These are phyloP conservation scores for Fusarium sp. DNA, from an alignment of 2,329 filamentous ascomycete genomes.

Conservation along the genomic window DNA sequence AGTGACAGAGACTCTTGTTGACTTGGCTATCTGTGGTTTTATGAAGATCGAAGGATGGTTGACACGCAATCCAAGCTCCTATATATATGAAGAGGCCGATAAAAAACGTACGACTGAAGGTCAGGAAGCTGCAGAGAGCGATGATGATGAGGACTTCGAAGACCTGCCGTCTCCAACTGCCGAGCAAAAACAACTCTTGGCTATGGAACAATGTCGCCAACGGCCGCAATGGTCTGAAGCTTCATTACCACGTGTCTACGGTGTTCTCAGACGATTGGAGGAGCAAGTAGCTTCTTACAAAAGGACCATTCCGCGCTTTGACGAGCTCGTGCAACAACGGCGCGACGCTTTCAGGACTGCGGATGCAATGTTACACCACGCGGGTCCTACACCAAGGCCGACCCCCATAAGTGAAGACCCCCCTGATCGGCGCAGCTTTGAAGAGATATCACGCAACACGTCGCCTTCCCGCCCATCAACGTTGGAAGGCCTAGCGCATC, in stretches of 20 bases:
- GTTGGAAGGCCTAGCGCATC: slow-evolving; percentile 71
- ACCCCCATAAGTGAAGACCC: slow-evolving; percentile 50
- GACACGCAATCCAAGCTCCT: slow-evolving; percentile 74
- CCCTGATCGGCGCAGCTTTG: slow-evolving; percentile 57
- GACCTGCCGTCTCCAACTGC: slow-evolving; percentile 25
- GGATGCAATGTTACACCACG: slow-evolving; percentile 58
- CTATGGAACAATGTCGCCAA: slow-evolving; percentile 63
- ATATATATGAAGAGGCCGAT: slow-evolving; percentile 60
- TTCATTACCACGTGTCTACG: slow-evolving; percentile 65
- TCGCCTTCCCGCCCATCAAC: slow-evolving; percentile 66
- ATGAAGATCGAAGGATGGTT: slow-evolving; percentile 93
- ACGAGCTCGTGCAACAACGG: slow-evolving; percentile 74
- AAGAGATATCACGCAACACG: slow-evolving; percentile 57
- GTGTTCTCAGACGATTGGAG: slow-evolving; percentile 68
- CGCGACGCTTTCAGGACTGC: slow-evolving; percentile 73
- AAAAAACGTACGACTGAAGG: slow-evolving; percentile 14
- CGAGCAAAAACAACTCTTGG: slow-evolving; percentile 55
- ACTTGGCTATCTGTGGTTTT: slow-evolving; percentile 84
- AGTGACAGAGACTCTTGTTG: slow-evolving; percentile 84
- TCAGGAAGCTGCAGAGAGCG: slow-evolving; percentile 29
- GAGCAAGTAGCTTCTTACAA: slow-evolving; percentile 72
- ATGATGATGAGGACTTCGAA: slow-evolving; percentile 36
- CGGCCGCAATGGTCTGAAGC: slow-evolving; percentile 64
- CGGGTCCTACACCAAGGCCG: slow-evolving; percentile 44
- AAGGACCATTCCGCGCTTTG: slow-evolving; percentile 74